A percentile compares a stretch with the other conserved stretches of the same genome.
Conservation (phyloP, 371 early-diverging fungal species). For the Lichtheimia ornata region DNA sequence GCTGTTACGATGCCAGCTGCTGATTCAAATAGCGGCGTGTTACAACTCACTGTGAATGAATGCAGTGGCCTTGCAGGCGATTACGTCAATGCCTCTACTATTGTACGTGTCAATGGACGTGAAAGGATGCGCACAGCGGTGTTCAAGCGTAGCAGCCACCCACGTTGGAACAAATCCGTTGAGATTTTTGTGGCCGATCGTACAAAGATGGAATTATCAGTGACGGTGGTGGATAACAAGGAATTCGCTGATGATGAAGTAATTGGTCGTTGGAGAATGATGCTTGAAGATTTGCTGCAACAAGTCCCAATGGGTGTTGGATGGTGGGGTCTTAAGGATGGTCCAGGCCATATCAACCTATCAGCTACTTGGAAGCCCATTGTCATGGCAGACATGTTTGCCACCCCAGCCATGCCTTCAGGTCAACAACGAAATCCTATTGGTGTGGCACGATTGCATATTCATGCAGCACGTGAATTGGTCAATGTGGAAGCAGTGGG, state of each 20-base stretch:
- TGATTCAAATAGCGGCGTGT: slow-evolving; percentile 52
- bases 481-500: slow-evolving; percentile 77
- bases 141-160: slow-evolving; percentile 55
- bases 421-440: slow-evolving; percentile 64
- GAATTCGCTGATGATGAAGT: slow-evolving; percentile 34
- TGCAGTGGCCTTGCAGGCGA: slow-evolving; percentile 44
- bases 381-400: slow-evolving; percentile 15
- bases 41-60: slow-evolving; percentile 54
- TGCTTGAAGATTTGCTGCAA: slow-evolving; percentile 23
- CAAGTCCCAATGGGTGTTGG: slow-evolving; percentile 44
- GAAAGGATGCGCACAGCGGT: slow-evolving; percentile 38
- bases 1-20: slow-evolving; percentile 34
- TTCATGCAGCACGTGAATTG: slow-evolving; percentile 72
- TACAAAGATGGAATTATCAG: slow-evolving; percentile 33
- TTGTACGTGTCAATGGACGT: slow-evolving; percentile 46
- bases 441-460: slow-evolving; percentile 80
- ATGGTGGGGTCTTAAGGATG: slow-evolving; percentile 53
- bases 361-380: slow-evolving; percentile 60
- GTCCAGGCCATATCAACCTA: slow-evolving; percentile 53
- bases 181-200: slow-evolving; percentile 51
- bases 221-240: slow-evolving; percentile 30
- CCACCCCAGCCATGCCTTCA: slow-evolving; percentile 36
- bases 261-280: slow-evolving; percentile 35
- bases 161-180: slow-evolving; percentile 53
- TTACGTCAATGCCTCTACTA: slow-evolving; percentile 36